Percentiles rank a stretch among this genome's conserved stretches.
Evolutionary conservation across 257 asterid genomes (phyloP).

Genomic region (Solanum medicagineum): DNA sequence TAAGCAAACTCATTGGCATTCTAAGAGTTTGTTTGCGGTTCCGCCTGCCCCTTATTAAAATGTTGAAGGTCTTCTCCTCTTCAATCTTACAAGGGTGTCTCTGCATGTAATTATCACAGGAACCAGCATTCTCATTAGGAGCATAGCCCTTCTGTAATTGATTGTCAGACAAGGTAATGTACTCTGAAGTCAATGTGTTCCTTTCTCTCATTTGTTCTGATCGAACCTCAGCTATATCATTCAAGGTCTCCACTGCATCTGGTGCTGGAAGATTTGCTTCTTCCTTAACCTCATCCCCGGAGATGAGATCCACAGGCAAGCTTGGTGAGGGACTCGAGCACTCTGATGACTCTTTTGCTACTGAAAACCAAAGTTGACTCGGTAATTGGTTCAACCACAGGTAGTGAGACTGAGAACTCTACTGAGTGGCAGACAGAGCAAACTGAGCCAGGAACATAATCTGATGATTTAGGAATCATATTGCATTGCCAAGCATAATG

Average conservation of each 20-base stretch:
- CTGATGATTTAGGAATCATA: slow-evolving; percentile 40
- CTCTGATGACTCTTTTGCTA: slow-evolving; percentile 34
- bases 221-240: slow-evolving; percentile 14
- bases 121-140: slow-evolving; percentile 28
- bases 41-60: slow-evolving; percentile 74
- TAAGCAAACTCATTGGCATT: slow-evolving; percentile 84
- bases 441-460: slow-evolving; percentile 47
- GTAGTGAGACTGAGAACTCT: slow-evolving; percentile 51
- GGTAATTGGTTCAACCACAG: slow-evolving; percentile 44
- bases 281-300: slow-evolving; percentile 48
- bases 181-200: slow-evolving; percentile 13
- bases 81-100: slow-evolving; percentile 28
- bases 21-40: slow-evolving; percentile 73
- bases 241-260: slow-evolving; percentile 36
- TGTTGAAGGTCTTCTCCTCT: slow-evolving; percentile 61
- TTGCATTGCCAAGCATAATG: slow-evolving; percentile 77
- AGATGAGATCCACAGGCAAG: slow-evolving; percentile 45
- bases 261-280: slow-evolving; percentile 41
- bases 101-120: slow-evolving; percentile 11
- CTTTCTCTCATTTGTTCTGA: slow-evolving; percentile 22
- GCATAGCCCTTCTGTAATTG: slow-evolving; percentile 16
- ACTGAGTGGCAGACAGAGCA: slow-evolving; percentile 69
- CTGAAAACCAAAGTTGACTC: slow-evolving; percentile 20
- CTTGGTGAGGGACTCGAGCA: slow-evolving; percentile 26
- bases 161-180: slow-evolving; percentile 22